Percentiles rank a stretch among this genome's conserved stretches.
Evolutionary conservation across 345 rosid species (phyloP).

Genomic region (Eucalyptus viminalis): DNA sequence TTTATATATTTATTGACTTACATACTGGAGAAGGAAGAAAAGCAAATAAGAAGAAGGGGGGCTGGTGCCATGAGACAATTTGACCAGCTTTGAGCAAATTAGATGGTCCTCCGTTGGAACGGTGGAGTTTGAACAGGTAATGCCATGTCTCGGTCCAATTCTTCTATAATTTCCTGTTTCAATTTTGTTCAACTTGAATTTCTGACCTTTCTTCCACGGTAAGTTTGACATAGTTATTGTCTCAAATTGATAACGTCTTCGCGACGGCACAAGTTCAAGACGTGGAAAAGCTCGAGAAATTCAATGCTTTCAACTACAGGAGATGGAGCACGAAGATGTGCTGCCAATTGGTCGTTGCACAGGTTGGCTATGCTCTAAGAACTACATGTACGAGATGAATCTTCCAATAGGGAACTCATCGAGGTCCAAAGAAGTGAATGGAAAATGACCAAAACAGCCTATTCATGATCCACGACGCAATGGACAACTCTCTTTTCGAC

Average conservation of each 20-base stretch:
- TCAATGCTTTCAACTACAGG: neutral
- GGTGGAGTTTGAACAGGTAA: neutral
- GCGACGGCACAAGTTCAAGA: neutral
- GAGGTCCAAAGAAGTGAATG: neutral
- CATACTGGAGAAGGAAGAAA: too few relatives aligned
- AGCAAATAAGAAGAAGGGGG: too few relatives aligned
- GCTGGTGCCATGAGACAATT: too few relatives aligned
- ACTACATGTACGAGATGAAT: neutral
- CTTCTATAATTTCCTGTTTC: neutral
- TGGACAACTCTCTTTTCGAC: neutral
- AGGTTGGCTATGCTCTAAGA: neutral
- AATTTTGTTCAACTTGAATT: neutral
- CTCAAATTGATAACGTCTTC: neutral
- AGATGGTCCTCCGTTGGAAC: too few relatives aligned
- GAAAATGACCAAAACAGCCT: neutral
- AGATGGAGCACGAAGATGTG: neutral
- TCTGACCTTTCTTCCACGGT: neutral
- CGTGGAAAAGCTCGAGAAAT: neutral
- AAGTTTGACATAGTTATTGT: neutral
- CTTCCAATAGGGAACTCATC: neutral
- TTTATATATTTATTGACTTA: too few relatives aligned
- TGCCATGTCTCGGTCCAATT: neutral
- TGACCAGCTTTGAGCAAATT: too few relatives aligned
- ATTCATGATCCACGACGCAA: neutral
- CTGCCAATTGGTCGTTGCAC: neutral